Evolutionary conservation across 176 grass and related monocot species (phyloP).

Genomic region (Coix lacrymajobi): DNA sequence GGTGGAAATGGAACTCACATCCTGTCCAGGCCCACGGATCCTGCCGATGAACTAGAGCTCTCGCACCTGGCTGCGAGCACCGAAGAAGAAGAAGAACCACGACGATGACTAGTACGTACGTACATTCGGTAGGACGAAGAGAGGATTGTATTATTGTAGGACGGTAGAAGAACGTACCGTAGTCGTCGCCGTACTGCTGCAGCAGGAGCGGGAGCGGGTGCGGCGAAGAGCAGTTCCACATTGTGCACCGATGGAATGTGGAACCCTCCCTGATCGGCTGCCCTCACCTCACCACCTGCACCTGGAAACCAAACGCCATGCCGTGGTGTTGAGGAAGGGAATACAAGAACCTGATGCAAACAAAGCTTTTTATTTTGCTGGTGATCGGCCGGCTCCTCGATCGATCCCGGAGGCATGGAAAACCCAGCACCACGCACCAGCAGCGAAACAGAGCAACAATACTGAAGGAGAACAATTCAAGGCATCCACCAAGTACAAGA

Average conservation of each 20-base stretch:
- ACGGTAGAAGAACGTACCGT: conserved; percentile 1
- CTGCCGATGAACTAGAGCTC: conserved; percentile 2
- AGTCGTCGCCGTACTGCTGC: conserved; percentile 26
- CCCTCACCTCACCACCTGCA: not conserved
- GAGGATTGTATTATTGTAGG: not conserved
- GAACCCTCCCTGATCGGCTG: not conserved
- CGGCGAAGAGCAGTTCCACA: conserved; percentile 44
- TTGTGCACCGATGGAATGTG: not conserved
- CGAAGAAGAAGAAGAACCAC: not conserved
- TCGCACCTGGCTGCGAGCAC: conserved; percentile 43
- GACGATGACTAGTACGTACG: not conserved
- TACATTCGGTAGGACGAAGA: not conserved
- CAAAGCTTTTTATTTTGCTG: not conserved
- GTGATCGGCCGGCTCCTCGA: not conserved
- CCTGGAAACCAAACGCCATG: not conserved
- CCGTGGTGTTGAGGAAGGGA: not conserved
- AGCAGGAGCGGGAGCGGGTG: conserved; percentile 12
- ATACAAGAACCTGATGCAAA: not conserved
- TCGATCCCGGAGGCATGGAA: not conserved
- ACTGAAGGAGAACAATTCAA: not conserved
- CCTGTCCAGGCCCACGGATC: conserved; percentile 21
- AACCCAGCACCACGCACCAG: too few relatives aligned
- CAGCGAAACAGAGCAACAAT: not conserved
- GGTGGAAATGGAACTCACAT: conserved; percentile 24
- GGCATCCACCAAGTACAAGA: not conserved